phyloP scores from a whole-genome alignment of 148 eudicot species.

The Cornus suecica region DNA sequence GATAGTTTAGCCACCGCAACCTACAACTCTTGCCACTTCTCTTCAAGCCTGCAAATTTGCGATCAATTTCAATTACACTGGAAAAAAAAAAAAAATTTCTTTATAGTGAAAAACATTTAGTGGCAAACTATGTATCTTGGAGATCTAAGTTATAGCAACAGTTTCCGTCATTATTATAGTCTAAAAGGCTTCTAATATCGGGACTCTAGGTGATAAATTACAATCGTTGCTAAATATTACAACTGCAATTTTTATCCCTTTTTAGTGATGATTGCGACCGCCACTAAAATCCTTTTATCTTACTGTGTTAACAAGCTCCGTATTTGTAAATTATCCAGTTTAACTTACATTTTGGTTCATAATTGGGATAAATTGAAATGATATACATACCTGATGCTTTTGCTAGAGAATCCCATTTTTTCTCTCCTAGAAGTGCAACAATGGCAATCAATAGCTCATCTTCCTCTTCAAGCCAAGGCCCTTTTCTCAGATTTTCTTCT shows the following conservation, averaged over 20 bases:
- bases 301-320: neutral
- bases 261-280: too few relatives aligned
- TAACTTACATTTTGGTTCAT: neutral
- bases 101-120: too few relatives aligned
- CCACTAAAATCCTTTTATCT: too few relatives aligned
- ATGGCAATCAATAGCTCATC: slow-evolving; percentile 36
- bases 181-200: too few relatives aligned
- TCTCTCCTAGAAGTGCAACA: slow-evolving; percentile 39
- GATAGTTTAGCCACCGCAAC: slow-evolving; percentile 67
- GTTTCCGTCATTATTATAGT: too few relatives aligned
- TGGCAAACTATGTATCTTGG: too few relatives aligned
- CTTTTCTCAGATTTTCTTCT: slow-evolving; percentile 34
- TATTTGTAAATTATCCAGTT: neutral
- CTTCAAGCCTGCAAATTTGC: slow-evolving; percentile 37
- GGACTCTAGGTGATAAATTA: too few relatives aligned
- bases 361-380: neutral
- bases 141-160: too few relatives aligned
- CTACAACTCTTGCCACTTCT: slow-evolving; percentile 82
- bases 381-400: slow-evolving; percentile 49
- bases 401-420: slow-evolving; percentile 67
- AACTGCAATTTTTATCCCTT: too few relatives aligned
- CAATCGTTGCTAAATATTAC: too few relatives aligned
- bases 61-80: neutral
- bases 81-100: too few relatives aligned
- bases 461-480: slow-evolving; percentile 59